Conservation (phyloP, 352 stramenopile species). For the Globisporangium alternatum region DNA sequence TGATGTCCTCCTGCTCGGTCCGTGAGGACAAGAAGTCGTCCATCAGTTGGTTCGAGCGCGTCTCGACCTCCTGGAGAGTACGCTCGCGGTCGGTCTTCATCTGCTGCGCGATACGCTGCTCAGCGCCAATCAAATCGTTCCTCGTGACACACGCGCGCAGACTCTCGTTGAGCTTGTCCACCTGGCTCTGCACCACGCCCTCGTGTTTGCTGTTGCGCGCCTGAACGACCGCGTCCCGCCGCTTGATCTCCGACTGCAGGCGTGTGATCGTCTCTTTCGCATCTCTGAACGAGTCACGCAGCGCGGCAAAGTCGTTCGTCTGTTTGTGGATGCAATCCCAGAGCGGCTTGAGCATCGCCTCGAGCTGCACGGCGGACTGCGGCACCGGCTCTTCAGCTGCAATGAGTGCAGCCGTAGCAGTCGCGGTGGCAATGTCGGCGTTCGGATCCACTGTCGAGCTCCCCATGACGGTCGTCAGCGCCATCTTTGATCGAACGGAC, state of each 20-base stretch:
- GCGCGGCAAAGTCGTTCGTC: conserved; percentile 62
- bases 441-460: conserved; percentile 20
- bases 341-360: conserved; percentile 51
- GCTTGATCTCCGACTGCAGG: conserved; percentile 80
- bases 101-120: conserved; percentile 73
- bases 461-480: conserved; percentile 19
- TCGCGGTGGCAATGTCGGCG: conserved; percentile 20
- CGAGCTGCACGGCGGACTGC: not conserved
- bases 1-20: conserved; percentile 81
- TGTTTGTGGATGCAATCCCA: conserved; percentile 81
- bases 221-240: conserved; percentile 72
- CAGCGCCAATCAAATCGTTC: conserved; percentile 72
- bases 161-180: conserved; percentile 79
- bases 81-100: conserved; percentile 63
- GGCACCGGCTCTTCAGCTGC: not conserved
- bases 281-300: conserved; percentile 64
- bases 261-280: conserved; percentile 69
- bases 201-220: conserved; percentile 80
- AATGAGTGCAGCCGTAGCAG: conserved; percentile 20
- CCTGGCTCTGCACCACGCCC: conserved; percentile 55
- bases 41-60: conserved; percentile 59
- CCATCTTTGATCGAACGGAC: conserved; percentile 9
- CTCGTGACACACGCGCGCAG: conserved; percentile 69
- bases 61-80: conserved; percentile 59
- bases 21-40: conserved; percentile 58